Evolutionary conservation across 2,329 filamentous ascomycete genomes (phyloP).

Genomic region (Penicillium sp.): DNA sequence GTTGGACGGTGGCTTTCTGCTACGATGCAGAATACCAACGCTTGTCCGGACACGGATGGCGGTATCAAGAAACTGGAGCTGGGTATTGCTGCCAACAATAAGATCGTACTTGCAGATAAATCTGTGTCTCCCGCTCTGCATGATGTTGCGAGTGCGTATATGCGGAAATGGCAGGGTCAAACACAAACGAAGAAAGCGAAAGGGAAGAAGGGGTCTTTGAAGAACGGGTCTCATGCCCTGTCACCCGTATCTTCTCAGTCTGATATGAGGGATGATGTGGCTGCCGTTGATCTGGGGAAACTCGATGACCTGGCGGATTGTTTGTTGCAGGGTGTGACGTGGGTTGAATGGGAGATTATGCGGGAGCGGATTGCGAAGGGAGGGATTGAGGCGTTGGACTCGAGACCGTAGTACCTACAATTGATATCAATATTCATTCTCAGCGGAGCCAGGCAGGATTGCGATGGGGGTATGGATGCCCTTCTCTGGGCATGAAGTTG

Average conservation of each 20-base stretch:
- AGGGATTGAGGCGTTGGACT: constrained; percentile 20
- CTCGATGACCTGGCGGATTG: constrained; percentile 80
- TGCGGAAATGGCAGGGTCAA: constrained; percentile 30
- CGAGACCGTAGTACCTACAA: background rate
- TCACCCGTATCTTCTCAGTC: background rate
- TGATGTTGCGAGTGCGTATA: constrained; percentile 28
- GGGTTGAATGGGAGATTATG: constrained; percentile 67
- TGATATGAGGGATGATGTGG: background rate
- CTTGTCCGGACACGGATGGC: background rate
- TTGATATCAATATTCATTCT: background rate
- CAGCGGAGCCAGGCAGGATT: background rate
- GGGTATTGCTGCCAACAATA: constrained; percentile 13
- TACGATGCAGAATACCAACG: background rate
- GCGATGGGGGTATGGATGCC: background rate
- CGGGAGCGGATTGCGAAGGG: constrained; percentile 26
- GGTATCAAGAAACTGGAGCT: background rate
- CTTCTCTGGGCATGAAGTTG: background rate
- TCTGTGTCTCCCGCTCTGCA: constrained; percentile 17
- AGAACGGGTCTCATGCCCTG: background rate
- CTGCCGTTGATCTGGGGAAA: constrained; percentile 49
- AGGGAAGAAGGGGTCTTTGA: background rate
- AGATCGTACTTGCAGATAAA: constrained; percentile 14
- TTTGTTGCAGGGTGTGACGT: constrained; percentile 72
- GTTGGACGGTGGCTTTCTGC: constrained; percentile 54
- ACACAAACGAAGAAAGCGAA: constrained; percentile 8